Evolutionary conservation across 805 yeast species (phyloP).

Genomic region (Henningerozyma blattae): DNA sequence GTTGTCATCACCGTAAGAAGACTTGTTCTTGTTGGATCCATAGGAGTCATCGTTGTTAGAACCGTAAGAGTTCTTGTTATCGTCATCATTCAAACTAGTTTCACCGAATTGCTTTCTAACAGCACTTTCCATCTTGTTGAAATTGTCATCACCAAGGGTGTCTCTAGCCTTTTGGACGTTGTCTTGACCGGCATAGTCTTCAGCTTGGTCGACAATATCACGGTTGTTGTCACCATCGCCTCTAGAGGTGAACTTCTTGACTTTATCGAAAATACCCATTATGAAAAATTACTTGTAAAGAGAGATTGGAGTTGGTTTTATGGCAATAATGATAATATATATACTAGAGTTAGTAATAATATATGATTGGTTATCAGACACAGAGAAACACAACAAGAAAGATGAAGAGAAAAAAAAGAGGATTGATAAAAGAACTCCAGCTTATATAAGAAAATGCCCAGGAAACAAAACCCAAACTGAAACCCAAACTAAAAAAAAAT

Average conservation of each 20-base stretch:
- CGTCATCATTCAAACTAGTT: conserved; percentile 17
- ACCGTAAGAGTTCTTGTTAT: too few species aligned
- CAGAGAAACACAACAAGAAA: too few species aligned
- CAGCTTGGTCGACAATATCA: conserved; percentile 21
- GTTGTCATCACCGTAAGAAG: conserved; percentile 10
- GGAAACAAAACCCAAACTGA: too few species aligned
- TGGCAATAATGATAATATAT: too few species aligned
- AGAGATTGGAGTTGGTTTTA: too few species aligned
- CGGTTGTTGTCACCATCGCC: conserved; percentile 19
- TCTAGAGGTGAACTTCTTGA: conserved; percentile 25
- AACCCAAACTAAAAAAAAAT: too few species aligned
- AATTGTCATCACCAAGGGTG: conserved; percentile 24
- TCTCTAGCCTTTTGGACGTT: conserved; percentile 16
- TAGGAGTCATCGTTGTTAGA: conserved; percentile 12
- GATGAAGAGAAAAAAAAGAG: too few species aligned
- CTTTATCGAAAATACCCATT: conserved; percentile 35
- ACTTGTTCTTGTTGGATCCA: conserved; percentile 11
- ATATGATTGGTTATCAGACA: too few species aligned
- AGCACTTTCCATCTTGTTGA: conserved; percentile 17
- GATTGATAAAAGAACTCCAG: too few species aligned
- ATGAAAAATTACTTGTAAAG: too few species aligned
- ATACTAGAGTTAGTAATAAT: too few species aligned
- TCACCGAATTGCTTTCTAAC: conserved; percentile 21
- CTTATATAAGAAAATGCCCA: too few species aligned
- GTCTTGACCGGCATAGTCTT: conserved; percentile 21